Evolutionary conservation across 768 basidiomycete genomes (phyloP).

Genomic region (Leucocoprinus sp.): DNA sequence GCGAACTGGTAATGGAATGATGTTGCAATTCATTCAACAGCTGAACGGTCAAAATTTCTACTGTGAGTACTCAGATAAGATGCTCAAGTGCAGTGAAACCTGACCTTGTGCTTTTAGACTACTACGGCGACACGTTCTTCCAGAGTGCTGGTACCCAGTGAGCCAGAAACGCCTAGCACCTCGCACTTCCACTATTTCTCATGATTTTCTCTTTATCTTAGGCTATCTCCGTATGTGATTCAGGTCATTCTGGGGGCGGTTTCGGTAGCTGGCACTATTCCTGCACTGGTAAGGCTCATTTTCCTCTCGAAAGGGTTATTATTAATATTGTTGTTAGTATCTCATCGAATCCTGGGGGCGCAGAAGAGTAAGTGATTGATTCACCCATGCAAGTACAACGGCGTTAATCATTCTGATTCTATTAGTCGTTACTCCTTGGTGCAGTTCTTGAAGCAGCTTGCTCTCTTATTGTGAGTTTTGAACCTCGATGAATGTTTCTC

Average conservation of each 20-base stretch:
- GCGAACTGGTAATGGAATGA: slow-evolving; percentile 73
- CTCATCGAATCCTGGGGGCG: slow-evolving; percentile 74
- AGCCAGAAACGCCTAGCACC: slow-evolving; percentile 11
- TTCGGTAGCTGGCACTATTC: slow-evolving; percentile 63
- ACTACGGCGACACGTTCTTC: slow-evolving; percentile 79
- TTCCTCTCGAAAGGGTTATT: not conserved
- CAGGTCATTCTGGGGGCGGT: slow-evolving; percentile 71
- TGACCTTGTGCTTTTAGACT: slow-evolving; percentile 33
- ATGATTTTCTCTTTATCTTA: slow-evolving; percentile 15
- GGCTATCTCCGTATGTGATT: slow-evolving; percentile 65
- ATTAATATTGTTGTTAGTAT: slow-evolving; percentile 20
- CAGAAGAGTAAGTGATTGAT: slow-evolving; percentile 36
- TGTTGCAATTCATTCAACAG: slow-evolving; percentile 76
- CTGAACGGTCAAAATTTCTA: slow-evolving; percentile 79
- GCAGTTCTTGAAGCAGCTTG: slow-evolving; percentile 53
- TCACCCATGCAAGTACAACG: not conserved
- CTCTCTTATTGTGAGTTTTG: slow-evolving; percentile 45
- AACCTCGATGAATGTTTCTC: not conserved
- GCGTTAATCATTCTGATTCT: not conserved
- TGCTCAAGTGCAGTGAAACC: not conserved
- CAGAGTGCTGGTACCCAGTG: slow-evolving; percentile 59
- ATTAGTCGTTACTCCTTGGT: slow-evolving; percentile 57
- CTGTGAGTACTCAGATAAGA: slow-evolving; percentile 33
- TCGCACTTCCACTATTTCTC: not conserved
- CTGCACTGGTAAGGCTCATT: slow-evolving; percentile 42